Conservation (phyloP, 192 early-diverging fungal genomes). For the Coemansia sp. region DNA sequence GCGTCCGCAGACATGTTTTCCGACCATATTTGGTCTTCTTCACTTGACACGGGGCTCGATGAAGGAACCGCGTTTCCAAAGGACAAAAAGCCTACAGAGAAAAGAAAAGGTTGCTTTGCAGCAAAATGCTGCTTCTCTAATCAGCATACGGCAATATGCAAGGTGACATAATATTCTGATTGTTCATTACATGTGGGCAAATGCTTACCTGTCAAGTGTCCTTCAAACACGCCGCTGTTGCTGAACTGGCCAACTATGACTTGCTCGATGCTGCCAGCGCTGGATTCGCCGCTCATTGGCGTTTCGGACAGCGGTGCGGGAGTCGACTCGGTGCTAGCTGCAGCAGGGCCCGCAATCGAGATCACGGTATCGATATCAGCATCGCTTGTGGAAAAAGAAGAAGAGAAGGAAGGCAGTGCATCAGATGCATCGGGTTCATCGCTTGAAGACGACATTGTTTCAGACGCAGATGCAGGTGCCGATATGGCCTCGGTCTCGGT, state of each 20-base stretch:
- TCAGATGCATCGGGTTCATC: neutral
- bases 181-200: neutral
- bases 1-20: neutral
- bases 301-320: slow-evolving; percentile 9
- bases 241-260: slow-evolving; percentile 5
- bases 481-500: neutral
- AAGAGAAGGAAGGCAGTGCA: neutral
- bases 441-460: neutral
- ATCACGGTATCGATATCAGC: slow-evolving; percentile 1
- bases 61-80: slow-evolving; percentile 1
- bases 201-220: slow-evolving; percentile 13
- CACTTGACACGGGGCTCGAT: neutral
- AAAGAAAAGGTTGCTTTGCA: too few species aligned
- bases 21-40: neutral
- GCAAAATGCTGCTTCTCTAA: neutral
- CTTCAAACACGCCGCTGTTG: slow-evolving; percentile 7
- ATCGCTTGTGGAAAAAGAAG: neutral
- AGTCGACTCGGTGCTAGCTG: slow-evolving; percentile 12
- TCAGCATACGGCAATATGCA: neutral
- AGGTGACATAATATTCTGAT: neutral
- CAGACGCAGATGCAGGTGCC: too few species aligned
- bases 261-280: neutral
- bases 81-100: slow-evolving; percentile 2
- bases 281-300: neutral
- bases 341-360: neutral